Evolutionary conservation across 2,329 filamentous ascomycete genomes (phyloP).

Genomic region (Dactylonectria estremocensis): DNA sequence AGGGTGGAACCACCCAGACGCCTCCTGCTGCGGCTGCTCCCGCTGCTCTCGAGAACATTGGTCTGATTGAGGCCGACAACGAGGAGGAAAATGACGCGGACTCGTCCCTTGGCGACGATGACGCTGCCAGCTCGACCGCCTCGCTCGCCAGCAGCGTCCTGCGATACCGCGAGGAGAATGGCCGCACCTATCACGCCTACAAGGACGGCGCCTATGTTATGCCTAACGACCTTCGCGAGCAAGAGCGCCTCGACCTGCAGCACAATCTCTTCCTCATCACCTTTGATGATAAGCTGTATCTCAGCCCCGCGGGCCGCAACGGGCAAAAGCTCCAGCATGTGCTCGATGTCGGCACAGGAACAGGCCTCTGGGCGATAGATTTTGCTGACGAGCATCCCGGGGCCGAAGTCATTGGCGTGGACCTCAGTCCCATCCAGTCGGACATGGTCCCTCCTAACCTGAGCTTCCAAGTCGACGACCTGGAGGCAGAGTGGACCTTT

Average conservation of each 20-base stretch:
- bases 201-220: constrained; percentile 40
- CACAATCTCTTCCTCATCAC: constrained; percentile 45
- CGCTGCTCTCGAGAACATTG: not conserved
- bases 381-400: constrained; percentile 42
- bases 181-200: constrained; percentile 47
- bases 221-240: constrained; percentile 31
- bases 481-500: constrained; percentile 45
- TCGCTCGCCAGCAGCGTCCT: constrained; percentile 39
- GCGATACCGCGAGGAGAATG: constrained; percentile 45
- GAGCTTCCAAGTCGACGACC: constrained; percentile 44
- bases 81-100: not conserved
- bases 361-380: constrained; percentile 48
- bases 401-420: constrained; percentile 34
- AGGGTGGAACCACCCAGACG: not conserved
- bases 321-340: constrained; percentile 29
- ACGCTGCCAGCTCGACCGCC: constrained; percentile 30
- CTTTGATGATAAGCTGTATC: constrained; percentile 43
- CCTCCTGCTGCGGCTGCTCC: not conserved
- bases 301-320: constrained; percentile 31
- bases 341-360: constrained; percentile 48
- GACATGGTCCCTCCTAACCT: constrained; percentile 41
- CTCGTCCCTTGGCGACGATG: not conserved
- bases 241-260: constrained; percentile 40
- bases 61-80: not conserved
- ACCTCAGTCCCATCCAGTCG: constrained; percentile 42